Conservation (phyloP, 2,329 filamentous ascomycete species). For the Trichoderma sp. region DNA sequence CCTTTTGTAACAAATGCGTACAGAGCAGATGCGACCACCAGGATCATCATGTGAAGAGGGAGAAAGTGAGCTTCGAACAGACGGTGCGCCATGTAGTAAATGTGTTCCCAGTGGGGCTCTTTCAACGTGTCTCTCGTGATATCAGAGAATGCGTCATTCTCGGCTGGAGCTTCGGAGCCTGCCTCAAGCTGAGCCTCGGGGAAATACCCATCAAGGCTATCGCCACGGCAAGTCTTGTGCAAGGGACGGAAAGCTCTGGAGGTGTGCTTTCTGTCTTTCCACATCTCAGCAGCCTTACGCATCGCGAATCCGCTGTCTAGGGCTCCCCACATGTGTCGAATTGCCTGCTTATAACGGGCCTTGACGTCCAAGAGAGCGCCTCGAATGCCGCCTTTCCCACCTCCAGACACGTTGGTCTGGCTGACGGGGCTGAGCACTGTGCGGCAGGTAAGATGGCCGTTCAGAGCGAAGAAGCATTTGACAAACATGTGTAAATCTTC, state of each 20-base stretch:
- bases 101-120: constrained; percentile 56
- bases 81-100: constrained; percentile 62
- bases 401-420: constrained; percentile 70
- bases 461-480: constrained; percentile 75
- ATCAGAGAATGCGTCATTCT: constrained; percentile 58
- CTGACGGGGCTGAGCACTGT: constrained; percentile 69
- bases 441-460: constrained; percentile 65
- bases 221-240: constrained; percentile 48
- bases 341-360: constrained; percentile 70
- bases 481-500: constrained; percentile 79
- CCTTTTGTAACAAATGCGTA: constrained; percentile 58
- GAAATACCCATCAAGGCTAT: constrained; percentile 50
- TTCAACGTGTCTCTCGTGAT: constrained; percentile 54
- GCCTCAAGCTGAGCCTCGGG: constrained; percentile 47
- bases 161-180: constrained; percentile 44
- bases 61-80: constrained; percentile 76
- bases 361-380: constrained; percentile 60
- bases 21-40: constrained; percentile 63
- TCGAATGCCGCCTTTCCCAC: constrained; percentile 53
- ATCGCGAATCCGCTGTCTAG: constrained; percentile 68
- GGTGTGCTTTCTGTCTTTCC: constrained; percentile 59
- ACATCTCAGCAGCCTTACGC: constrained; percentile 58
- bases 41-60: constrained; percentile 66
- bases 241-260: constrained; percentile 57
- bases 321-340: constrained; percentile 76